phyloP scores from a whole-genome alignment of 176 grass and related monocot species.

The Musa acuminata region DNA sequence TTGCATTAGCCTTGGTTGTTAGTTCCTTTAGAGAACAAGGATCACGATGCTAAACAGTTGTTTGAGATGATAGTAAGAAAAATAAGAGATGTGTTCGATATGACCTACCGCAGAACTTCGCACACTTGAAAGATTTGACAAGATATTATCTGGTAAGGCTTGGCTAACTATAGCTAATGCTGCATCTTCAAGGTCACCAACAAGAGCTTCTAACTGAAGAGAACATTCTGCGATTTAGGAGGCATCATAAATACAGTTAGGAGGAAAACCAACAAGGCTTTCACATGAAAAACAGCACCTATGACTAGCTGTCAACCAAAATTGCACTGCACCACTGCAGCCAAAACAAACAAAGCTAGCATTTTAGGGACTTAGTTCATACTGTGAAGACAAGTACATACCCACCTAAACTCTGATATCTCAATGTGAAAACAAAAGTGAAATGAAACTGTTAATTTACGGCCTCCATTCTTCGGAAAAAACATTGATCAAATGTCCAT shows the following conservation, averaged over 20 bases:
- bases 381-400: no score
- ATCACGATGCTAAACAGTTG: neutral
- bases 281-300: neutral
- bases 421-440: no score
- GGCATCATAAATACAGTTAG: slow-evolving; percentile 27
- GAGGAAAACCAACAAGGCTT: neutral
- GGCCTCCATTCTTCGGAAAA: no score
- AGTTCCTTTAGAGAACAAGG: neutral
- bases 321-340: no score
- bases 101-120: slow-evolving; percentile 34
- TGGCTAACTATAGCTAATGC: slow-evolving; percentile 56
- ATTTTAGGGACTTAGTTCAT: no score
- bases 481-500: no score
- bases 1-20: neutral
- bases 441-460: no score
- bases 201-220: slow-evolving; percentile 86
- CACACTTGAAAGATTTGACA: slow-evolving; percentile 24
- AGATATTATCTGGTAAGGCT: slow-evolving; percentile 37
- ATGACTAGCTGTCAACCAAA: neutral
- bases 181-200: slow-evolving; percentile 89
- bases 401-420: no score
- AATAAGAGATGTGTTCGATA: neutral
- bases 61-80: neutral
- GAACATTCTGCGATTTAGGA: slow-evolving; percentile 77
- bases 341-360: no score